Evolutionary conservation across 257 asterid genomes (phyloP), one percentile per base, ranked within the genome.

Genomic region (Ilex aquifolium): DNA sequence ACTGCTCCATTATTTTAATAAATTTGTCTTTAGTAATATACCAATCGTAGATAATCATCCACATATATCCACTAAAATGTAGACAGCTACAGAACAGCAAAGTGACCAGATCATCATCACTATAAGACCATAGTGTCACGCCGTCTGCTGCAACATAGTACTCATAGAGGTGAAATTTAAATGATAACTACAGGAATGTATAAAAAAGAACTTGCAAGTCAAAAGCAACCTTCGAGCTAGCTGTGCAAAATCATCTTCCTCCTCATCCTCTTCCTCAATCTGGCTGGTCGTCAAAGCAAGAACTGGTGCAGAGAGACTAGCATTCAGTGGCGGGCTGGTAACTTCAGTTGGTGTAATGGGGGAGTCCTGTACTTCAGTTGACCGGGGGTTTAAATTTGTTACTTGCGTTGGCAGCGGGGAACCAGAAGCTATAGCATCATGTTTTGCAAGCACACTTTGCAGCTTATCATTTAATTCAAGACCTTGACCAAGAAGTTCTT

Each of bases 181-280:
- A 4, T 36, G 42, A 36, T 7, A 36, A 4, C 42, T 7, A 46
- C 52, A 6, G 29, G 50, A 16, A 61, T 12, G 40, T 32, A 14
- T 21, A 21, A 21, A 42, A 52, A 12, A 48, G 32, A 56, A 55
- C 54, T 54, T 32, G 39, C 2, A 40, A 32, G 40, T 61, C 62
- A 49, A 55, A 32, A 65, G 10, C 60, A 44, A 87, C 99, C 99
- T 93, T 76, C 95, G 85, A 69, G 97, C 97, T 55, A 93, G 83
- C 77, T 58, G 90, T 12, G 97, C 92, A 62, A 93, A 93, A 77
- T 93, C 99, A 17, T 93, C 99, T 70, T 93, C 99, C 80, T 90
- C 95, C 63, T 88, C 95, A 29, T 88, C 96, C 65, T 83, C 95
- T 68, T 83, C 95, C 39, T 78, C 86, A 51, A 60, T 57, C 61